These are phyloP conservation scores for Chaetomiaceae sp. DNA, from an alignment of 2,329 filamentous ascomycete species.

Conservation along the genomic window DNA sequence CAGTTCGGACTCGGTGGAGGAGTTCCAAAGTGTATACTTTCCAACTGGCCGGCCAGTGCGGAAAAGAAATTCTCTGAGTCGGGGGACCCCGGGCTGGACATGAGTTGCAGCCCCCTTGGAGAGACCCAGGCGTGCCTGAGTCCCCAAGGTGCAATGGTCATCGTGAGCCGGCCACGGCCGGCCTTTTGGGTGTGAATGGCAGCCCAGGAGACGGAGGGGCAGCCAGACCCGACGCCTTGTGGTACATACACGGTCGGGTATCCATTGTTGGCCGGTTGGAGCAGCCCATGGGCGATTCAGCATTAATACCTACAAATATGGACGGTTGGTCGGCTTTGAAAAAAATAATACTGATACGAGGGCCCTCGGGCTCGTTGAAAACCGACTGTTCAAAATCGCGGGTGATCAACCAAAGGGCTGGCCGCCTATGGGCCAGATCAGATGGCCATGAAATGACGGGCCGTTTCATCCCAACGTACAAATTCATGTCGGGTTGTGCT, in stretches of 20 bases:
- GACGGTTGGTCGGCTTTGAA: neutral
- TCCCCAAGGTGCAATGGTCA: neutral
- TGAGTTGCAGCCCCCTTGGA: neutral
- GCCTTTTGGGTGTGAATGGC: neutral
- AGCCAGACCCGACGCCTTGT: too few species aligned
- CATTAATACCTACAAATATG: neutral
- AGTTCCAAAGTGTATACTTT: too few species aligned
- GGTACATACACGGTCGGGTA: too few species aligned
- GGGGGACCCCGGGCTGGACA: conserved; percentile 5
- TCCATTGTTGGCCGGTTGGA: neutral
- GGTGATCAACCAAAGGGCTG: neutral
- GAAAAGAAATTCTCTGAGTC: conserved; percentile 2
- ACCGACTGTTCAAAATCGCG: too few species aligned
- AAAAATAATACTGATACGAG: too few species aligned
- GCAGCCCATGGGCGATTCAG: neutral
- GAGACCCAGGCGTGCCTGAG: neutral
- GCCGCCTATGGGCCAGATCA: neutral
- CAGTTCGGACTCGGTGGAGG: too few species aligned
- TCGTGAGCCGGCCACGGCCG: conserved; percentile 4
- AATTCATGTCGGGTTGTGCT: too few species aligned
- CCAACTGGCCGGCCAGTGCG: neutral
- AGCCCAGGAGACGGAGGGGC: neutral
- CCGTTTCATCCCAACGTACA: neutral
- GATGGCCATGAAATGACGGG: neutral
- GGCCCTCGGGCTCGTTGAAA: too few species aligned